Base-by-base conservation (phyloP, 2,329 filamentous ascomycete species). In the Aaosphaeria pasadenensis region DNA sequence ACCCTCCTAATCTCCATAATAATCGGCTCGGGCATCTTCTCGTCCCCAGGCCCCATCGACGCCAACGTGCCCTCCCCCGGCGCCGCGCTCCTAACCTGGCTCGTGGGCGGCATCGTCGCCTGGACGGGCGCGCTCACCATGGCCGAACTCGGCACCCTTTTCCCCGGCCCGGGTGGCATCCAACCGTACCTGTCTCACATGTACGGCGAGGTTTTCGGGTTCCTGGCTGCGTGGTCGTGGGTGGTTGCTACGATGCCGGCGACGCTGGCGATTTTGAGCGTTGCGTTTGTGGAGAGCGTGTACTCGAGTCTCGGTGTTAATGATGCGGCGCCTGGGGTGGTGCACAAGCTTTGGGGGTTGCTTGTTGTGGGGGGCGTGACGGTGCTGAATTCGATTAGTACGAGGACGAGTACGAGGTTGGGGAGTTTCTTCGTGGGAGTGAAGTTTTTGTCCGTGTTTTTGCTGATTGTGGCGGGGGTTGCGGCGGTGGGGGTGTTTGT, bases 161-260 rank as follows among this genome's bases (percentile, higher is more conserved):
- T 86, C 43, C 82, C 81, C 0, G 82, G 82, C 9, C 81, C 86
- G 75, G 81, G 83, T 5, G 83, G 83, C 17, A 78, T 86, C 13
- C 83, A 86, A 56, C 80, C 81, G 1, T 86, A 83, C 53, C 73
- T 86, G 2, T 74, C 77, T 50, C 78, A 82, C 64, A 80, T 84
- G 32, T 86, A 78, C 50, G 82, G 83, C 33, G 81, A 85, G 43
- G 63, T 80, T 1, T 77, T 78, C 46, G 83, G 82, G 5, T 86
- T 85, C 58, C 64, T 86, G 28, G 81, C 82, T 0, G 83, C 81
- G 0, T 86, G 83, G 83, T 83, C 80, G 0, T 86, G 83, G 83
- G 77, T 86, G 29, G 76, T 85, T 1, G 81, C 80, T 6, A 78
- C 85, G 4, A 86, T 85, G 82, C 83, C 83, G 0, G 81, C 82